Conservation (phyloP, 495 filamentous ascomycete species). For the Jackrogersella multiformis region DNA sequence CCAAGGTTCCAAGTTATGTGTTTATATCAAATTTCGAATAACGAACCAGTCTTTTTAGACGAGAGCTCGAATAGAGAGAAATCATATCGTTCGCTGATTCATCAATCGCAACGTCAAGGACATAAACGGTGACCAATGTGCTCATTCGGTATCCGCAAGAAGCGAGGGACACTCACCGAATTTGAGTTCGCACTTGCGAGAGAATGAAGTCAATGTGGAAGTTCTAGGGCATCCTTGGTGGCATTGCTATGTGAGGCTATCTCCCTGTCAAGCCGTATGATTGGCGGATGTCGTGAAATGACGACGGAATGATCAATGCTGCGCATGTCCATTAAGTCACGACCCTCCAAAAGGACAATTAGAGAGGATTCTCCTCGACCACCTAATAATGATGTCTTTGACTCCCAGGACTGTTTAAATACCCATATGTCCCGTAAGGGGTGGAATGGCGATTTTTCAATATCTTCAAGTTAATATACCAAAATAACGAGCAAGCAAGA, state of each 20-base stretch:
- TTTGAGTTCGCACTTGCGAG: constrained; percentile 2
- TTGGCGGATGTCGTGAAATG: constrained; percentile 11
- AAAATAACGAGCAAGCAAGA: not conserved
- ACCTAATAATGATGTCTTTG: not conserved
- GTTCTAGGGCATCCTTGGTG: not conserved
- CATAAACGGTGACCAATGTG: too few relatives aligned
- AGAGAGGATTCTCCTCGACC: constrained; percentile 7
- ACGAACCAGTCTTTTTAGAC: too few relatives aligned
- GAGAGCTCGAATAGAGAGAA: too few relatives aligned
- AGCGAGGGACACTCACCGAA: too few relatives aligned
- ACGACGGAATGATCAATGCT: constrained; percentile 19
- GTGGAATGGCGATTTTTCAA: not conserved
- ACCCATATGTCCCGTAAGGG: not conserved
- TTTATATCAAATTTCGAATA: too few relatives aligned
- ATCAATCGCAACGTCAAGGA: too few relatives aligned
- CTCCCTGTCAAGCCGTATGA: not conserved
- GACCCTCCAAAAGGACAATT: not conserved
- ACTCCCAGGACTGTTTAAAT: not conserved
- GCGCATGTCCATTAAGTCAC: not conserved
- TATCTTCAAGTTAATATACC: not conserved
- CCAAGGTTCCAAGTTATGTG: too few relatives aligned
- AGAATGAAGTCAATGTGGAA: not conserved
- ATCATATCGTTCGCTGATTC: too few relatives aligned
- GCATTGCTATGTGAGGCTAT: not conserved
- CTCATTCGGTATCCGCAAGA: too few relatives aligned